These are phyloP conservation scores for Aschersonia sp. DNA, from an alignment of 2,329 filamentous ascomycete species.

Conservation along the genomic window DNA sequence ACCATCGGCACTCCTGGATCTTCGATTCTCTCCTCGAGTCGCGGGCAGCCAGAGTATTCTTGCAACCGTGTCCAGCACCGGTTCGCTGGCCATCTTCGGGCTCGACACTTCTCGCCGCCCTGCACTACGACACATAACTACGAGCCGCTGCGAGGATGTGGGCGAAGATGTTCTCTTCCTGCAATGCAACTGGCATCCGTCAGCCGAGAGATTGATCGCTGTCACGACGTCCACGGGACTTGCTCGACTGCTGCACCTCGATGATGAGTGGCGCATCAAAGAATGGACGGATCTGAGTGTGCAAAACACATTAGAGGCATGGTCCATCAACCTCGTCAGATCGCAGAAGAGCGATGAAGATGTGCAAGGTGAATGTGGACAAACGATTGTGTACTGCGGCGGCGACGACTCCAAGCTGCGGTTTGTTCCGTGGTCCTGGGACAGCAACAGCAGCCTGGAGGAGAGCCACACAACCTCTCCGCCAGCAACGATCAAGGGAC, in stretches of 20 bases:
- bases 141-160: conserved; percentile 31
- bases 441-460: conserved; percentile 6
- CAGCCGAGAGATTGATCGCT: conserved; percentile 37
- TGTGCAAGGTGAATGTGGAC: conserved; percentile 11
- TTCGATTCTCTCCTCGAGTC: conserved; percentile 55
- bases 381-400: conserved; percentile 45
- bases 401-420: conserved; percentile 60
- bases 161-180: conserved; percentile 50
- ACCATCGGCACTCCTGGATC: conserved; percentile 65
- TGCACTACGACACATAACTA: conserved; percentile 23
- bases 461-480: conserved; percentile 4
- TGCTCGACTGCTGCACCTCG: conserved; percentile 40
- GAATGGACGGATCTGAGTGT: conserved; percentile 23
- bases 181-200: conserved; percentile 61
- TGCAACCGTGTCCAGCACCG: conserved; percentile 66
- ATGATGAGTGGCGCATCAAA: conserved; percentile 24
- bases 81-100: conserved; percentile 49
- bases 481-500: conserved; percentile 22
- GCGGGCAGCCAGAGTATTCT: conserved; percentile 35
- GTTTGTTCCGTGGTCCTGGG: conserved; percentile 22
- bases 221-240: conserved; percentile 57
- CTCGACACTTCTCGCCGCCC: conserved; percentile 25
- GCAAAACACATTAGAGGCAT: conserved; percentile 51
- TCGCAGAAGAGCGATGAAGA: conserved; percentile 2
- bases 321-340: conserved; percentile 51